Evolutionary conservation across 2,329 filamentous ascomycete genomes (phyloP), one percentile per base, ranked within the genome.

Genomic region (Ophiostoma sp.): DNA sequence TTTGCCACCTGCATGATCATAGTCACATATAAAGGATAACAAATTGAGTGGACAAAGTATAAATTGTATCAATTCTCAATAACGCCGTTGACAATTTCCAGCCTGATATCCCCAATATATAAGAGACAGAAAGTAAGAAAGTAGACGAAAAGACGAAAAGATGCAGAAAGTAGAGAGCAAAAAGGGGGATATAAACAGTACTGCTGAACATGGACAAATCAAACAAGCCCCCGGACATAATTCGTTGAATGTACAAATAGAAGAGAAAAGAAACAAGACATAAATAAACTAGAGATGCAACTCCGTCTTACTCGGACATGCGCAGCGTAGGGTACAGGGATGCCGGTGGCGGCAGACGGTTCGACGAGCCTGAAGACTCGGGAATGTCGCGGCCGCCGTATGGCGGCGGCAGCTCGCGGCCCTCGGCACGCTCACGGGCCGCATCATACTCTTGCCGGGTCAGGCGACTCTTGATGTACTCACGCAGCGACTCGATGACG

Each of bases 401-500:
- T 35, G 52, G 31, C 23, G 35, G 52, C 35, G 39, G 48, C 67
- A 48, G 44, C 66, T 67, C 65, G 1, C 23, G 36, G 39, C 65
- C 36, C 15, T 54, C 68, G 39, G 17, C 33, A 20, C 17, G 60
- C 33, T 64, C 62, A 35, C 35, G 62, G 4, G 62, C 10, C 35
- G 62, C 79, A 8, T 82, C 81, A 74, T 85, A 90, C 69, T 89
- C 85, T 74, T 81, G 81, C 44, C 82, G 82, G 70, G 86, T 81
- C n/a, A 90, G 81, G 41, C 87, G 84, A 13, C 84, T 80, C 66
- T 82, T 82, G 69, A 90, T 82, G 72, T 86, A 85, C 73, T 85
- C 83, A 54, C 87, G 82, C 52, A 90, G 82, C 62, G 81, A 84
- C 79, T 90, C 88, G 68, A 90, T 87, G 68, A 86, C 83, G 48